Conservation (phyloP, 345 rosid species). For the Draba incana region DNA sequence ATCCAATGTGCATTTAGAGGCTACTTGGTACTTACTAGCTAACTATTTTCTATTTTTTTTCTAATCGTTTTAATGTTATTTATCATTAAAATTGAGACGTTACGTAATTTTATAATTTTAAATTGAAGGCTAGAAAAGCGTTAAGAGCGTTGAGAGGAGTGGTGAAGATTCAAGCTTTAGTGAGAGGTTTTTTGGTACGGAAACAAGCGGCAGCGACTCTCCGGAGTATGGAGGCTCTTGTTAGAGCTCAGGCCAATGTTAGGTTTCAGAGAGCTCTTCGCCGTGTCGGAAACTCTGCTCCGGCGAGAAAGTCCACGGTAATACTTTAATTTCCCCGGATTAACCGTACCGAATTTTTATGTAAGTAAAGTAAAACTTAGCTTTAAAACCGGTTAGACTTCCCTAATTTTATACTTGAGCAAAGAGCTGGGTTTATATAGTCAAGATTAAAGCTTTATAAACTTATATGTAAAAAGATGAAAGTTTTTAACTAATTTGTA, state of each 20-base stretch:
- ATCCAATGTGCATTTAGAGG: slow-evolving; percentile 75
- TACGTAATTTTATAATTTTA: not conserved
- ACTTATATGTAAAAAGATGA: no score
- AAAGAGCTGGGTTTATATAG: no score
- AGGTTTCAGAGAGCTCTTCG: slow-evolving; percentile 51
- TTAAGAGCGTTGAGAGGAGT: slow-evolving; percentile 67
- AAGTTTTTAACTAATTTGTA: no score
- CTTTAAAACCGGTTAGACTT: slow-evolving; percentile 2
- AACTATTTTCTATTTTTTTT: not conserved
- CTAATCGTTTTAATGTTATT: not conserved
- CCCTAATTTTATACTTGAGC: slow-evolving; percentile 5
- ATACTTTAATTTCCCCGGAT: slow-evolving; percentile 12
- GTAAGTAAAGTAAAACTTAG: not conserved
- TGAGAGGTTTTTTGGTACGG: slow-evolving; percentile 72
- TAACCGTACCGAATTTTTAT: slow-evolving; percentile 4
- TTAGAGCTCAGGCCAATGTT: slow-evolving; percentile 71
- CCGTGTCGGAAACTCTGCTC: slow-evolving; percentile 27
- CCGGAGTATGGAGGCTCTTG: slow-evolving; percentile 74
- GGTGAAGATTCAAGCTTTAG: slow-evolving; percentile 79
- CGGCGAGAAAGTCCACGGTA: slow-evolving; percentile 66
- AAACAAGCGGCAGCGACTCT: slow-evolving; percentile 76
- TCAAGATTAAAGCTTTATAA: no score
- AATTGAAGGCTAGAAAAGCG: slow-evolving; percentile 69
- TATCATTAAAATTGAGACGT: slow-evolving; percentile 4
- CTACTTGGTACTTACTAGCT: slow-evolving; percentile 54